phyloP scores from a whole-genome alignment of 805 yeast genomes.

The Barnettozyma populi region DNA sequence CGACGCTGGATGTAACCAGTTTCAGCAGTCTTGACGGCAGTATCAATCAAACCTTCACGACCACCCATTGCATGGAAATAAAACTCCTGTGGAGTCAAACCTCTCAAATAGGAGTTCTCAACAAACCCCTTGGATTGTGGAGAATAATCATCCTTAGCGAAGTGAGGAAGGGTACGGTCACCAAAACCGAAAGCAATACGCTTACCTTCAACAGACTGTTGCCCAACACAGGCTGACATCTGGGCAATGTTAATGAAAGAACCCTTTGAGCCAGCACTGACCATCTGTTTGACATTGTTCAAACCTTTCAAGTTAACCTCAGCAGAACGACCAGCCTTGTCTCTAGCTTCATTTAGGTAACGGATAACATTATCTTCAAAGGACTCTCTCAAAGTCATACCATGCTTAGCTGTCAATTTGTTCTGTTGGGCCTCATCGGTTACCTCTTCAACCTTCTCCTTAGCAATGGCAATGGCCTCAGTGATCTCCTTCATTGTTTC shows the following conservation, averaged over 20 bases:
- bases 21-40: slow-evolving; percentile 99
- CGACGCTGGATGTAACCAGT: slow-evolving; percentile 99
- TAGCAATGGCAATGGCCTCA: slow-evolving; percentile 87
- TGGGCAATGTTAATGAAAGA: slow-evolving; percentile 97
- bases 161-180: slow-evolving; percentile 95
- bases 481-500: slow-evolving; percentile 92
- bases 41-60: slow-evolving; percentile 98
- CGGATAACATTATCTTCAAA: slow-evolving; percentile 96
- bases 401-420: slow-evolving; percentile 89
- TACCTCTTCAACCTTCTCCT: slow-evolving; percentile 89
- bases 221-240: slow-evolving; percentile 99
- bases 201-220: slow-evolving; percentile 98
- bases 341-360: slow-evolving; percentile 96
- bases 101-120: slow-evolving; percentile 94
- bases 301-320: slow-evolving; percentile 91
- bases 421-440: slow-evolving; percentile 90
- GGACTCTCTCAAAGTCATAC: slow-evolving; percentile 98
- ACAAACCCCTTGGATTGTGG: slow-evolving; percentile 98
- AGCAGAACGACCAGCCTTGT: slow-evolving; percentile 97
- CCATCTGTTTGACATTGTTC: slow-evolving; percentile 98
- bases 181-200: slow-evolving; percentile 97
- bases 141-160: slow-evolving; percentile 96
- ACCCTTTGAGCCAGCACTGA: slow-evolving; percentile 98
- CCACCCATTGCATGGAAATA: slow-evolving; percentile 99
- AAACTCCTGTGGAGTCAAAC: slow-evolving; percentile 97